Percentiles rank a stretch among this genome's conserved stretches.
Conservation (phyloP, 495 filamentous ascomycete species). For the Annulohypoxylon stygium region DNA sequence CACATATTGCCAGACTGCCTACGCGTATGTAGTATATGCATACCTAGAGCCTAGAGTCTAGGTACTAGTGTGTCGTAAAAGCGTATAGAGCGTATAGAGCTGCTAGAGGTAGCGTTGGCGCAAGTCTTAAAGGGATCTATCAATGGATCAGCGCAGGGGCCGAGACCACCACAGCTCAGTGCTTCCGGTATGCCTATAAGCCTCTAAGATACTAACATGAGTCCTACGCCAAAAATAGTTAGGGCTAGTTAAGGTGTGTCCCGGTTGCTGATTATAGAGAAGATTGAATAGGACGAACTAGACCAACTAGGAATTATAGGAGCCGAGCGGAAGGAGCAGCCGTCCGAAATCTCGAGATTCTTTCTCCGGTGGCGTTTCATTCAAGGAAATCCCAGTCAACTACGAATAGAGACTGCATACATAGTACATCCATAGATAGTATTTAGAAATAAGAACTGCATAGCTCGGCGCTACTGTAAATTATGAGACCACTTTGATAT, state of each 20-base stretch:
- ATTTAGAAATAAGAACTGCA: slow-evolving; percentile 25
- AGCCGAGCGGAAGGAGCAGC: neutral
- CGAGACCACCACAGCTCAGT: slow-evolving; percentile 32
- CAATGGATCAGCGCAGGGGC: slow-evolving; percentile 36
- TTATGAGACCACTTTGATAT: slow-evolving; percentile 29
- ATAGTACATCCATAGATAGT: neutral
- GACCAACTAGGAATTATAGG: slow-evolving; percentile 11
- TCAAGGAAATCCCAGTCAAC: slow-evolving; percentile 3
- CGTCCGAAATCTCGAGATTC: slow-evolving; percentile 9
- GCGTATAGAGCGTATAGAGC: neutral
- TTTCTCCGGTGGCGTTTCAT: slow-evolving; percentile 25
- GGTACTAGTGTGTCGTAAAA: neutral
- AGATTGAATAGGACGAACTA: slow-evolving; percentile 2
- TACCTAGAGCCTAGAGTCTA: neutral
- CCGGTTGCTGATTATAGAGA: slow-evolving; percentile 14
- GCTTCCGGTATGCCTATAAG: neutral
- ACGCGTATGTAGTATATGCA: neutral
- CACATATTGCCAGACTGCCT: neutral
- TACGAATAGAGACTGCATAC: neutral
- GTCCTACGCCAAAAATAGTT: neutral
- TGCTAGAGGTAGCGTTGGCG: slow-evolving; percentile 3
- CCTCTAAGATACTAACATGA: neutral
- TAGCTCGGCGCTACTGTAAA: slow-evolving; percentile 31
- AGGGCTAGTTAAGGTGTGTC: slow-evolving; percentile 12
- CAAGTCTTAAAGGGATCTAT: neutral